phyloP scores from a whole-genome alignment of 164 flowering plant species.

The Umbellularia californica region DNA sequence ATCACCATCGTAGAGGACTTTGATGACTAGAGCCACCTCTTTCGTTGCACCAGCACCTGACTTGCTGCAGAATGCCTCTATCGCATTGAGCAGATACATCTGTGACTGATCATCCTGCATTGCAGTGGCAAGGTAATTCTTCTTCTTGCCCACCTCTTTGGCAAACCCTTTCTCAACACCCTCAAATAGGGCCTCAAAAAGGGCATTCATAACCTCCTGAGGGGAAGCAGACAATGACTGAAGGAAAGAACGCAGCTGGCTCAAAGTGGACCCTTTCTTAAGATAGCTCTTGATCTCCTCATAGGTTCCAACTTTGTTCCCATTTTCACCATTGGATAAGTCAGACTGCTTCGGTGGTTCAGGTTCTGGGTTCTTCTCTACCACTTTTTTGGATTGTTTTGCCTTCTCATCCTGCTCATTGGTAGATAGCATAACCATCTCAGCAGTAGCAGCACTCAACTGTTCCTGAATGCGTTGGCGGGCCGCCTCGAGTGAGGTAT shows the following conservation, averaged over 20 bases:
- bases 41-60: constrained; percentile 36
- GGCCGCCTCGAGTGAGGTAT: constrained; percentile 70
- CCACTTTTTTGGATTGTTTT: constrained; percentile 7
- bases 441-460: constrained; percentile 66
- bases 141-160: constrained; percentile 51
- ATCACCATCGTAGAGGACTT: constrained; percentile 58
- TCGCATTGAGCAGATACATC: constrained; percentile 34
- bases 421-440: constrained; percentile 67
- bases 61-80: constrained; percentile 46
- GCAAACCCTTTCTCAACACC: constrained; percentile 57
- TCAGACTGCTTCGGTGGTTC: constrained; percentile 22
- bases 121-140: constrained; percentile 36
- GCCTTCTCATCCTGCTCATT: constrained; percentile 32
- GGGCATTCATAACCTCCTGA: constrained; percentile 39
- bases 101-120: constrained; percentile 43
- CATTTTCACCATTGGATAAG: constrained; percentile 1
- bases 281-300: constrained; percentile 34
- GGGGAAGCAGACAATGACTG: constrained; percentile 32
- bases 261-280: constrained; percentile 38
- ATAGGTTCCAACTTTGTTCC: background rate
- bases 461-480: constrained; percentile 65
- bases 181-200: constrained; percentile 51
- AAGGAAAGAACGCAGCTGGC: constrained; percentile 32
- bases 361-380: constrained; percentile 6
- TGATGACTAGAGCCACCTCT: constrained; percentile 59